phyloP scores from a whole-genome alignment of 2,329 filamentous ascomycete genomes.

The Calonectria leucothoes region DNA sequence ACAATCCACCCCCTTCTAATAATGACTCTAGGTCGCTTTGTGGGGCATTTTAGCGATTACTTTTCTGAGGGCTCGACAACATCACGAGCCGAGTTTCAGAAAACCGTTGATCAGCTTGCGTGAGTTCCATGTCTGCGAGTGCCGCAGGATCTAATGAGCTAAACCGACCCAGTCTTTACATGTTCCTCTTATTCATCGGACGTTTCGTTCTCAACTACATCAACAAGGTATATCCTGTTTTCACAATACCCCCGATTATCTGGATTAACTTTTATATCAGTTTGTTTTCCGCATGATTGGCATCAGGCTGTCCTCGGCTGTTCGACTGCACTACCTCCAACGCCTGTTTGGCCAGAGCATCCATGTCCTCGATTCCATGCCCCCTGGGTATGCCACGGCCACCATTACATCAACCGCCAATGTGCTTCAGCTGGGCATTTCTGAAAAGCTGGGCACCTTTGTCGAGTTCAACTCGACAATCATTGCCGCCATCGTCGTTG shows the following conservation, averaged over 20 bases:
- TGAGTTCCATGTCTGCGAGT: conserved; percentile 40
- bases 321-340: conserved; percentile 73
- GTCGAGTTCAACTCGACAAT: conserved; percentile 67
- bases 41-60: conserved; percentile 61
- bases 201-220: conserved; percentile 74
- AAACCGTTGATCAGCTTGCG: conserved; percentile 57
- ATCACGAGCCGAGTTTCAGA: conserved; percentile 53
- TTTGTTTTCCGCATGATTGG: conserved; percentile 72
- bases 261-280: conserved; percentile 43
- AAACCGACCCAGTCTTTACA: conserved; percentile 64
- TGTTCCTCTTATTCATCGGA: conserved; percentile 77
- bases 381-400: conserved; percentile 69
- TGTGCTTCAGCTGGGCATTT: conserved; percentile 72
- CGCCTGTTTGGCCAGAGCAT: conserved; percentile 74
- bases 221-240: conserved; percentile 56
- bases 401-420: conserved; percentile 75
- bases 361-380: conserved; percentile 75
- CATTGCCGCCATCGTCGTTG: conserved; percentile 63
- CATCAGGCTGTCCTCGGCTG: conserved; percentile 69
- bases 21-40: conserved; percentile 51
- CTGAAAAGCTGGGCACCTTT: conserved; percentile 70
- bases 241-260: not conserved
- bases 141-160: not conserved
- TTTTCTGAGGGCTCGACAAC: conserved; percentile 46
- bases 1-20: not conserved